Conservation (phyloP, 176 grass and related monocot genomes). For the Triticum timopheevii region DNA sequence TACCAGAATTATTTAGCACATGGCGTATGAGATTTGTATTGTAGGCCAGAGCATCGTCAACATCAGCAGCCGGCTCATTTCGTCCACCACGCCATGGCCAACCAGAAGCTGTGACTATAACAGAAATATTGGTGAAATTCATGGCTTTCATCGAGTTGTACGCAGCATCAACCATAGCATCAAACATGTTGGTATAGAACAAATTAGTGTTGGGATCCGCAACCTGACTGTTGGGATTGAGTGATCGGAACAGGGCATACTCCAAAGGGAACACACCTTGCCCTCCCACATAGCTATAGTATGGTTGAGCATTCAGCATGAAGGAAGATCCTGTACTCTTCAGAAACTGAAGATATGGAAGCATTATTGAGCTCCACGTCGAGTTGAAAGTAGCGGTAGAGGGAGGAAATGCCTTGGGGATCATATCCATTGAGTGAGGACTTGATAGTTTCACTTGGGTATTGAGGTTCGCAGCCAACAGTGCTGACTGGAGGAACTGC, state of each 20-base stretch:
- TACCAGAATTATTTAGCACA: constrained; percentile 86
- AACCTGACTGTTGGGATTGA: constrained; percentile 77
- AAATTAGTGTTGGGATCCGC: constrained; percentile 86
- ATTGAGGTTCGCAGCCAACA: constrained; percentile 92
- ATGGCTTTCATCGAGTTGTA: constrained; percentile 91
- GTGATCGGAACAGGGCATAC: constrained; percentile 75
- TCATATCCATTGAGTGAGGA: constrained; percentile 79
- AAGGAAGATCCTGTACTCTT: constrained; percentile 76
- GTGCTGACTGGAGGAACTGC: constrained; percentile 85
- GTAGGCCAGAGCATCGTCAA: constrained; percentile 95
- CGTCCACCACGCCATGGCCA: constrained; percentile 82
- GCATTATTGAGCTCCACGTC: constrained; percentile 79
- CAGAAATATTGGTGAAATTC: constrained; percentile 85
- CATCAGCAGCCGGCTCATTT: constrained; percentile 81
- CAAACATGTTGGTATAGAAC: constrained; percentile 96
- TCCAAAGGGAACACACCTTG: constrained; percentile 91
- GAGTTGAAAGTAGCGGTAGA: constrained; percentile 92
- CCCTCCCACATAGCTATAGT: constrained; percentile 80
- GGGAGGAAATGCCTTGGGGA: constrained; percentile 80
- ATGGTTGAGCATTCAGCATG: constrained; percentile 96
- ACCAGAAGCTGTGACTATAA: constrained; percentile 84
- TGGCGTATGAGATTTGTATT: constrained; percentile 89
- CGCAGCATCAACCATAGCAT: constrained; percentile 85
- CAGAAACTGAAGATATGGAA: constrained; percentile 79
- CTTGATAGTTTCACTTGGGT: constrained; percentile 81